Base-by-base conservation (phyloP, 192 early-diverging fungal species). In the Chytriomyces sp. region DNA sequence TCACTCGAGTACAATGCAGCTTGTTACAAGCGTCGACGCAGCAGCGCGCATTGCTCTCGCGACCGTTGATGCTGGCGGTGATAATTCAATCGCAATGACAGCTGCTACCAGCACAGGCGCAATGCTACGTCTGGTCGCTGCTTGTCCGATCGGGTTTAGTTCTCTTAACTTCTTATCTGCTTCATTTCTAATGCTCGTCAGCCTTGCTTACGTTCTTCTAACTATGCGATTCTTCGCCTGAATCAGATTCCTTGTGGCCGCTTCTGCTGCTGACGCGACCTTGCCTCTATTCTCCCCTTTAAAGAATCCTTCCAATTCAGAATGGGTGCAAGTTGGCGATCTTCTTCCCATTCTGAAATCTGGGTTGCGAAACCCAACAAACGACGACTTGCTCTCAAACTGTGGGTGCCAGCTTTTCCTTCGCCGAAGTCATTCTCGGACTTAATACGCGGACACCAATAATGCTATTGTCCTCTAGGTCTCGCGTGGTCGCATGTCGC, bases 321-420 rank as follows among this genome's bases (percentile, higher is more conserved):
- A 62, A 24, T 73, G 72, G 72, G 28, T 45, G 43, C 60, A 45
- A 16, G 72, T 73, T 47, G 72, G 26, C 18, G 61, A 73, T 47
- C 45, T 73, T 3, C 60, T 73, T 9, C 72, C 72, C 6, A 24
- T 20, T 2, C 60, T 73, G 10, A 59, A 48, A 16, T 59, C 50
- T 59, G n/a, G 47, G 4, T 47, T 71, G 23, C 47, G 23, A 24
- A 24, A 11, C n/a, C 23, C 9, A 11, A 10, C 18, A 11, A 35
- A 64, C 11, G 62, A 35, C 11, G 62, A 64, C 24, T 26, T 23
- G 24, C 9, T 11, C 11, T 64, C 35, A 20, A 23, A 11, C 23
- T 64, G 62, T 20, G 35, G 20, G 13, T 35, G 62, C 5, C 18
- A 28, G 18, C 24, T 20, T 13, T 11, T 64, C 10, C 13, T 20